Base-by-base conservation (phyloP, 352 stramenopile species). In the Pythium brassicae region DNA sequence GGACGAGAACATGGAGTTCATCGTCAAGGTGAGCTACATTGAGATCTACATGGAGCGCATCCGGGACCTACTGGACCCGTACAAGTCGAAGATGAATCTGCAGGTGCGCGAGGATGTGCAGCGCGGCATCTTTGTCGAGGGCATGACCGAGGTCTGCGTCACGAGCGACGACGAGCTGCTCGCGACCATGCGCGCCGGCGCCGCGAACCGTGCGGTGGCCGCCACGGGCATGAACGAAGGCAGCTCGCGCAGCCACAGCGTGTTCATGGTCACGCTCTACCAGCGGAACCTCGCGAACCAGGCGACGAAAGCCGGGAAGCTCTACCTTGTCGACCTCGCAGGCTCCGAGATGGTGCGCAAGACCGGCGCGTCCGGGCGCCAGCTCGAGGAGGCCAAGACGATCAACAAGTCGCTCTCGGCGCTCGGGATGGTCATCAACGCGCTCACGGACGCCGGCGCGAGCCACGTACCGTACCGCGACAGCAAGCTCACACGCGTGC, bases 1-100 rank as follows among this genome's bases (percentile, higher is more conserved):
- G 9, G 82, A 95, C 50, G 86, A 96, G 59, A 92, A 94, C 71
- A 88, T 97, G 50, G 89, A 97, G 66, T 98, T 97, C 66, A 95
- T 93, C 50, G 83, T 96, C 27, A 93, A 91, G 64, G 86, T 96
- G 40, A 95, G 83, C 66, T 97, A 97, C 78, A 95, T 98, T 57
- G 94, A 98, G 73, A 98, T 98, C 58, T 98, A 98, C 74, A 97
- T 97, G 84, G 94, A 98, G 68, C 77, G 80, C 27, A 97, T 98
- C 51, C 79, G 89, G 20, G 94, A 98, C 59, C 66, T 98, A 15
- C 68, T 98, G 44, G 89, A 97, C 60, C 73, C 76, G 51, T 94
- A 94, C 71, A 94, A 95, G 60, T 92, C 87, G 34, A 94, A 96
- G 60, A 74, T 92, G 19, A 97, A 97, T 61, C 61, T 97, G 22